Percentiles rank a stretch among this genome's conserved stretches.
Conservation (phyloP, 257 asterid genomes). For the Rauvolfia tetraphylla region DNA sequence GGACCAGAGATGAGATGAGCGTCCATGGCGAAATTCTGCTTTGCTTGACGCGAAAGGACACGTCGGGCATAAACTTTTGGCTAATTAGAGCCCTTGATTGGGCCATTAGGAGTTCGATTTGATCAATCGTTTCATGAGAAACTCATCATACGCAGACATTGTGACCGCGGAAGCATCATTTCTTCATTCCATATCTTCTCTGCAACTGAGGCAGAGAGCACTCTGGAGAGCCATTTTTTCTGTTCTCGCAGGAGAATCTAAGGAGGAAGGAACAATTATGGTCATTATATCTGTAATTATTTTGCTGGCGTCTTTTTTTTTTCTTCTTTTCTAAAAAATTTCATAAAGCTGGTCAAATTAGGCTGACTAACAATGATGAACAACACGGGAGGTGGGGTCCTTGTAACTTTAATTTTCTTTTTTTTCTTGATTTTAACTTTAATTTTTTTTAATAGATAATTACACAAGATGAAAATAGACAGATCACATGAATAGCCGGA, state of each 20-base stretch:
- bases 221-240: background rate
- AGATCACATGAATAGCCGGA: no score
- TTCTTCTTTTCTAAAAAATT: background rate
- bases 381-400: background rate
- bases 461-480: no score
- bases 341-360: constrained; percentile 2
- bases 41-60: background rate
- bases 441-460: no score
- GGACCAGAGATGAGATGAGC: background rate
- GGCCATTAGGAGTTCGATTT: background rate
- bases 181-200: background rate
- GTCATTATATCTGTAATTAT: background rate
- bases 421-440: no score
- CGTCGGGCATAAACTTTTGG: background rate
- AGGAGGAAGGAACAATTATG: background rate
- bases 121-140: background rate
- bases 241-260: background rate
- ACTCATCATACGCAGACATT: background rate
- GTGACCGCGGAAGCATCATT: background rate
- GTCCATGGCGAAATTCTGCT: no score
- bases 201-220: background rate
- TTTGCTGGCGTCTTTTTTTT: background rate
- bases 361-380: background rate
- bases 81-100: background rate
- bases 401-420: no score